Conservation (phyloP, 331 rosid species). For the Malus hybrid region DNA sequence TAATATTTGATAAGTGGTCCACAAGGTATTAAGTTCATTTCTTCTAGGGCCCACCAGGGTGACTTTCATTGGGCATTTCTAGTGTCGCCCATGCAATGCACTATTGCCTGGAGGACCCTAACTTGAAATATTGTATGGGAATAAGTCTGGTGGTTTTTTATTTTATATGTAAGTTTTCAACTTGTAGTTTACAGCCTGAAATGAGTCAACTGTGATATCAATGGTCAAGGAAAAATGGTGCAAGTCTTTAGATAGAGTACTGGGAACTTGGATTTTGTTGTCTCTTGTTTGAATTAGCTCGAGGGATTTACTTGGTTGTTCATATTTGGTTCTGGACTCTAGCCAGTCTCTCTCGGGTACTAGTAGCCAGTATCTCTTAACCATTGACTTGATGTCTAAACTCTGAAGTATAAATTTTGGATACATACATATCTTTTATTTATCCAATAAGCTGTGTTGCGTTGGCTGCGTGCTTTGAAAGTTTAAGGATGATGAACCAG, state of each 20-base stretch:
- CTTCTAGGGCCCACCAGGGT: not conserved
- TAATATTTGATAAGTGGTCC: not conserved
- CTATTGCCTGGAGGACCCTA: not conserved
- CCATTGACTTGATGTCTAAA: not conserved
- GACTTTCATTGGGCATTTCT: not conserved
- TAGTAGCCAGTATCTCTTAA: not conserved
- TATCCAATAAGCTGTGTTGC: not conserved
- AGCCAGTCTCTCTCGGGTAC: not conserved
- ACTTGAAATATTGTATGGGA: not conserved
- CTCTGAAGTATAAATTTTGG: not conserved
- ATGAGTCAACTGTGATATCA: not conserved
- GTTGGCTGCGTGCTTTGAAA: not conserved
- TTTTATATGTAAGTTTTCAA: not conserved
- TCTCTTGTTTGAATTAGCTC: not conserved
- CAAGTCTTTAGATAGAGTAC: not conserved
- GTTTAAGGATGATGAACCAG: not conserved
- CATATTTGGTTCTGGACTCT: not conserved
- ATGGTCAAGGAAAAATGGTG: not conserved
- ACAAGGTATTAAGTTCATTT: not conserved
- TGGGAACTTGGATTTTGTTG: not conserved
- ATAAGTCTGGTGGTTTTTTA: not conserved
- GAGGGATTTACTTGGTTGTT: not conserved
- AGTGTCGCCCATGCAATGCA: not conserved
- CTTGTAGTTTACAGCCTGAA: not conserved
- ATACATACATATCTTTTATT: not conserved